Percentiles rank a stretch among this genome's conserved stretches.
Evolutionary conservation across 2,329 filamentous ascomycete species (phyloP).

Genomic region (Paraconiothyrium brasiliense): DNA sequence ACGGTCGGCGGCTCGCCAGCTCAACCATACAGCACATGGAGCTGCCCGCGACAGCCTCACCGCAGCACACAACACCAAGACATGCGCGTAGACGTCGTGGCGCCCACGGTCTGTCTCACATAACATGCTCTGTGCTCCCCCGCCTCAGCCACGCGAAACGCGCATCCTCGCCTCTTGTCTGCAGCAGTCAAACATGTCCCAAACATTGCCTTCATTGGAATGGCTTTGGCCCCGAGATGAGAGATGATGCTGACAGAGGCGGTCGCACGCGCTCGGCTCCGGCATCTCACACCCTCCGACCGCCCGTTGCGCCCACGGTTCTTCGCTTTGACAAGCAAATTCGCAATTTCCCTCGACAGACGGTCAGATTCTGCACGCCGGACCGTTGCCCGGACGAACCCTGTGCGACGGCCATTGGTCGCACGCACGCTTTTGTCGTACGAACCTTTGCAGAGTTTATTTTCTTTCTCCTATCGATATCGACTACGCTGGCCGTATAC

Average conservation of each 20-base stretch:
- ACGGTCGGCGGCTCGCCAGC: constrained; percentile 11
- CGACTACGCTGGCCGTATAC: background rate
- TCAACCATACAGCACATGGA: background rate
- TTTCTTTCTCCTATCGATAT: background rate
- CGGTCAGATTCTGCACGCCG: background rate
- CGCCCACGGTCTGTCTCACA: constrained; percentile 2
- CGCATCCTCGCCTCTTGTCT: background rate
- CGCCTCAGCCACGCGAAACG: constrained; percentile 10
- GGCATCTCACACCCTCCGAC: constrained; percentile 8
- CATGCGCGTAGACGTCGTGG: constrained; percentile 1
- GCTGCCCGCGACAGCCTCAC: constrained; percentile 22
- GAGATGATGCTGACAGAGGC: background rate
- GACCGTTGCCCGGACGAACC: constrained; percentile 1
- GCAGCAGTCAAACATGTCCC: background rate
- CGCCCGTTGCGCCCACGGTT: background rate
- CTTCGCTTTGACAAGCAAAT: background rate
- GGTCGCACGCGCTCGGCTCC: constrained; percentile 9
- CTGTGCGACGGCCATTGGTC: background rate
- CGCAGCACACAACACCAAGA: constrained; percentile 24
- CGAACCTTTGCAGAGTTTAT: background rate
- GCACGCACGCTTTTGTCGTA: background rate
- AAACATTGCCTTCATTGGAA: background rate
- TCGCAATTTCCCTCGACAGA: constrained; percentile 8
- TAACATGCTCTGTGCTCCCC: background rate
- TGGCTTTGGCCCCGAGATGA: too few species aligned